phyloP scores from a whole-genome alignment of 2,329 filamentous ascomycete genomes.

The Sclerotinia subarctica region DNA sequence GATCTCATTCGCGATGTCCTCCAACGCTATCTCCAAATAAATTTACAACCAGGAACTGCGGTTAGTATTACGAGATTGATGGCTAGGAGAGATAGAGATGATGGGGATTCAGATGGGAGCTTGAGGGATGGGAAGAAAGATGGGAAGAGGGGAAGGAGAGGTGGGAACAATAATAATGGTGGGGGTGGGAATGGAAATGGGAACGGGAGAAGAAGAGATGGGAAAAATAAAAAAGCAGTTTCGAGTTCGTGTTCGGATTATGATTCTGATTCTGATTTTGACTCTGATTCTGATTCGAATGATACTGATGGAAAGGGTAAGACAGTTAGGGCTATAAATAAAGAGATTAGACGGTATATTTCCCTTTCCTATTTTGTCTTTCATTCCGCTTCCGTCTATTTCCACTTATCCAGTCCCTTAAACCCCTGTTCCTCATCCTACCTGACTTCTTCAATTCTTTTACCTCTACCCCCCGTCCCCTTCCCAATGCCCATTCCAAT shows the following conservation, averaged over 20 bases:
- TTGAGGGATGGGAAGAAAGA: background rate
- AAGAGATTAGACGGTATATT: background rate
- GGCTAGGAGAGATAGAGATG: too few species aligned
- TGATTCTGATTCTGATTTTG: background rate
- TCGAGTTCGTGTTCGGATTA: background rate
- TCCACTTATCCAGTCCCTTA: too few species aligned
- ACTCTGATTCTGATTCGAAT: background rate
- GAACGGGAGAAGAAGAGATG: background rate
- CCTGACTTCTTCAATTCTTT: too few species aligned
- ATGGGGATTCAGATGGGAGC: background rate
- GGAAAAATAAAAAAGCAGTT: too few species aligned
- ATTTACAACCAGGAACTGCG: background rate
- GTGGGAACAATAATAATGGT: background rate
- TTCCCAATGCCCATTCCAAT: too few species aligned
- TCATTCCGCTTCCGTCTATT: too few species aligned
- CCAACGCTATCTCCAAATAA: slow-evolving; percentile 7
- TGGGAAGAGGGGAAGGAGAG: background rate
- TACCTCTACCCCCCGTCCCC: too few species aligned
- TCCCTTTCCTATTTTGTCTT: rapidly evolving
- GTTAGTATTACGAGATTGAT: background rate
- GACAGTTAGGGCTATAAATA: background rate
- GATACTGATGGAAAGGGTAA: background rate
- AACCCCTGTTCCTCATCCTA: too few species aligned
- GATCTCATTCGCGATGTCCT: background rate
- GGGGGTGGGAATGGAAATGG: background rate